Conservation (phyloP, 2,329 filamentous ascomycete species). For the Plectosphaerella cucumerina region DNA sequence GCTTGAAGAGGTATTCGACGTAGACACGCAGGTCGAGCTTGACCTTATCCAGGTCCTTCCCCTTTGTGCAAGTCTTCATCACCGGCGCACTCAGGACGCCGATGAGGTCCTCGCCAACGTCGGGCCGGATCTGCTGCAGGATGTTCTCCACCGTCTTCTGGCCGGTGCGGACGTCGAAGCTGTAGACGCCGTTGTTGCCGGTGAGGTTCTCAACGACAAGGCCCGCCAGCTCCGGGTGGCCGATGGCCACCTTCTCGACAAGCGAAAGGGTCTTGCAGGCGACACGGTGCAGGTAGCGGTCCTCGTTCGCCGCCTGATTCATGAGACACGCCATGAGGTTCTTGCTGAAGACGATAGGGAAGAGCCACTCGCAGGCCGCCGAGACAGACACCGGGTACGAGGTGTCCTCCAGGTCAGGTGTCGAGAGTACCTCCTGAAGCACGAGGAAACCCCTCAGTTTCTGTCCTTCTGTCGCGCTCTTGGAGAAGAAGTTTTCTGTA, state of each 20-base stretch:
- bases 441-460: slow-evolving; percentile 91
- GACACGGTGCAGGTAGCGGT: slow-evolving; percentile 75
- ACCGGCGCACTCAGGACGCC: slow-evolving; percentile 28
- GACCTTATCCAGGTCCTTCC: slow-evolving; percentile 31
- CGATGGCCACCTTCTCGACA: slow-evolving; percentile 61
- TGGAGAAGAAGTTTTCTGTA: slow-evolving; percentile 76
- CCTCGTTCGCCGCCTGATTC: slow-evolving; percentile 74
- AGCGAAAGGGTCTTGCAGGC: slow-evolving; percentile 72
- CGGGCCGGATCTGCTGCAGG: slow-evolving; percentile 53
- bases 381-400: not conserved
- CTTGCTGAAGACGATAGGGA: slow-evolving; percentile 66
- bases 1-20: slow-evolving; percentile 49
- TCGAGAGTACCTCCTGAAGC: slow-evolving; percentile 69
- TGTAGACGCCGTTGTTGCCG: slow-evolving; percentile 64
- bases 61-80: slow-evolving; percentile 13
- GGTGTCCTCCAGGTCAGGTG: slow-evolving; percentile 11
- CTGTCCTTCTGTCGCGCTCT: slow-evolving; percentile 76
- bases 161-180: slow-evolving; percentile 83
- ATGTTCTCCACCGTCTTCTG: slow-evolving; percentile 79
- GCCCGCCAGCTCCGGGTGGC: slow-evolving; percentile 54
- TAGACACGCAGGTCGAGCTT: slow-evolving; percentile 40
- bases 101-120: slow-evolving; percentile 51
- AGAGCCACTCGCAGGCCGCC: slow-evolving; percentile 28
- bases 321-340: slow-evolving; percentile 79
- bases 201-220: slow-evolving; percentile 65